Conservation (phyloP, 331 rosid species). For the Telfairia occidentalis region DNA sequence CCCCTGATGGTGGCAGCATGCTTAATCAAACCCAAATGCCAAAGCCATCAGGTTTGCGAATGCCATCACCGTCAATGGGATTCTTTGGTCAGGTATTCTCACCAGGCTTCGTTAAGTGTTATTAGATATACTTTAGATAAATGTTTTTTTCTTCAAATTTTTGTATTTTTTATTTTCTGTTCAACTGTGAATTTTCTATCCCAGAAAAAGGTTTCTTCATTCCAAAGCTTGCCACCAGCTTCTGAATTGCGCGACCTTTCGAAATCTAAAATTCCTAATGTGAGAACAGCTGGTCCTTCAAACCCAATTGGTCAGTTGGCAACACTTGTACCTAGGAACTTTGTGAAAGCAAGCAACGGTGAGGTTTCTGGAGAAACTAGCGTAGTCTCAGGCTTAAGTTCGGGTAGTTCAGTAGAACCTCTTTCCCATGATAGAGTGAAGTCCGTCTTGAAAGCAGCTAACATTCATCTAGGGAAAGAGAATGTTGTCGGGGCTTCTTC, state of each 20-base stretch:
- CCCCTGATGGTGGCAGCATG: slow-evolving; percentile 21
- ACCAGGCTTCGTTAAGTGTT: slow-evolving; percentile 7
- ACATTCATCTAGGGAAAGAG: slow-evolving; percentile 17
- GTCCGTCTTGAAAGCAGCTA: slow-evolving; percentile 16
- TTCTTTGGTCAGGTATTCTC: slow-evolving; percentile 63
- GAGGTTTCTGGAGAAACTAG: slow-evolving; percentile 12
- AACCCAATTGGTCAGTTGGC: slow-evolving; percentile 24
- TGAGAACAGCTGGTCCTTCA: slow-evolving; percentile 21
- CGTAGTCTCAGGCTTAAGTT: slow-evolving; percentile 12
- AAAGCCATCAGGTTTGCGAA: slow-evolving; percentile 77
- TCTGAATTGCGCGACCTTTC: slow-evolving; percentile 30
- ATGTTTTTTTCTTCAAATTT: not conserved
- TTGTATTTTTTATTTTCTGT: slow-evolving; percentile 8
- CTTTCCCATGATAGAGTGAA: slow-evolving; percentile 20
- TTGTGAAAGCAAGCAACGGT: slow-evolving; percentile 18
- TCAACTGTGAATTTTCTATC: slow-evolving; percentile 4
- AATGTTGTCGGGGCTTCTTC: slow-evolving; percentile 1
- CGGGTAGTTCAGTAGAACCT: slow-evolving; percentile 8
- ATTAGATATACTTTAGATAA: slow-evolving; percentile 7
- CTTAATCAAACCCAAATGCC: slow-evolving; percentile 28
- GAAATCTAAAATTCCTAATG: slow-evolving; percentile 24
- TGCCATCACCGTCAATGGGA: slow-evolving; percentile 90
- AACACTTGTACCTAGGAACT: slow-evolving; percentile 21
- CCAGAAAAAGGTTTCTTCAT: slow-evolving; percentile 46
- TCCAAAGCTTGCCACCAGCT: slow-evolving; percentile 24